Base-by-base conservation (phyloP, 306 rosid genomes). In the Ziziphus jujuba region DNA sequence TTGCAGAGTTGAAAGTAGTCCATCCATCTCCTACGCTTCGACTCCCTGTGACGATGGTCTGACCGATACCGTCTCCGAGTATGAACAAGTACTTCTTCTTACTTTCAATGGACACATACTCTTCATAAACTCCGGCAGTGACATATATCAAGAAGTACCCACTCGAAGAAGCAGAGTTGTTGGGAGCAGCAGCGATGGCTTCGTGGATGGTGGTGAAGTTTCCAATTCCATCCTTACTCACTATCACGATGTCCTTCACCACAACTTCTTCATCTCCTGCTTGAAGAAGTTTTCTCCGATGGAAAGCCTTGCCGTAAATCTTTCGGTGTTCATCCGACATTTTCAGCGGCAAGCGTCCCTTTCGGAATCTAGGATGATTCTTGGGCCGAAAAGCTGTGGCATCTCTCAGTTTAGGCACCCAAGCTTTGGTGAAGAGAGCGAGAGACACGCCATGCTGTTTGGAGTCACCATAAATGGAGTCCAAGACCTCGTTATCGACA, bases 101-200 rank as follows among this genome's bases (percentile, higher is more conserved):
- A 0, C 69, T 40, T 19, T 59, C 48, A 25, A 81, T 62, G 0
- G 63, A 47, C 22, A 77, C 72, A 24, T 74, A 73, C 75, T 77
- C 86, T 34, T 70, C 60, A 19, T 81, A 81, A 49, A 73, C 70
- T 6, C 86, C 86, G 4, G 80, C 80, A 2, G 75, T 66, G 56
- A 81, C 52, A 40, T 81, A 76, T 51, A 81, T 65, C 71, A 81
- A 31, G 74, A 81, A 81, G 79, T 81, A 81, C 1, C 86, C 86
- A 56, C 52, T 62, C 6, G 44, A 28, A 20, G 80, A 74, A 53
- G 44, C 51, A 10, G 80, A 56, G 52, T 81, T 81, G 38, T 81
- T 81, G 4, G 82, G 85, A 3, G 85, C 82, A 6, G 59, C 75
- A 11, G 57, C 51, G 7, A 81, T 19, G 22, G 75, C 86, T 1